Base-by-base conservation (phyloP, 2,329 filamentous ascomycete genomes). In the Fusarium stilboides region DNA sequence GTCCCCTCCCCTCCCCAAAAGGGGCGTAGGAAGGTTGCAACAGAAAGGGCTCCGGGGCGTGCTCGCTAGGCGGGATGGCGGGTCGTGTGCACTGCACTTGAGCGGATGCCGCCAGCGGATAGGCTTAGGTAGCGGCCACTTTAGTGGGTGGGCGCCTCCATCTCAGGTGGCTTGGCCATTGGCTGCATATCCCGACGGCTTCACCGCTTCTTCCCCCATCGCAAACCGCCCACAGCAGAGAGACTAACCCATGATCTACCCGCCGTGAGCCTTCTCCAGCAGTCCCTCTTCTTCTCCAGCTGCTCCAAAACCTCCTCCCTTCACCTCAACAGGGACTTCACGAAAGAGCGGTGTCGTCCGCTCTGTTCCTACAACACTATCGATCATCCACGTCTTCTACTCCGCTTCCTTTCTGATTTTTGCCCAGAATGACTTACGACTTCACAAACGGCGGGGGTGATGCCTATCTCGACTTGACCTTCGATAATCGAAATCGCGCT, bases 391-490 rank as follows among this genome's bases (percentile, higher is more conserved):
- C 72, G 50, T 70, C 39, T 72, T 71, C 71, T 71, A 65, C 72
- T 74, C 73, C 74, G 76, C 73, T 77, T 69, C 71, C 75, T 71
- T 75, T 73, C 73, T 76, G 71, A 68, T 70, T 77, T 74, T 74
- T 76, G 73, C 72, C 74, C 78, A 83, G 77, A 76, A 83, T 84
- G 88, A 86, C 84, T 80, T 85, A 87, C 83, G 86, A 89, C 77
- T 90, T 87, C 82, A 86, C 86, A 77, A 82, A 83, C 77, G 84
- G 83, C 80, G 78, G 80, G 77, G 85, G 84, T 79, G 87, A 90
- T 79, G 86, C 83, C 77, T 84, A 90, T 76, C 77, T 90, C 77
- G 88, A 90, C 77, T 82, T 90, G 76, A 85, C 81, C 73, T 90
- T 85, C 80, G 86, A 90, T 77, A 84, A 84, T 75, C 84, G 85